Evolutionary conservation across 805 yeast species (phyloP), one percentile per base, ranked within the genome.

Genomic region (Myxozyma mucilagina): DNA sequence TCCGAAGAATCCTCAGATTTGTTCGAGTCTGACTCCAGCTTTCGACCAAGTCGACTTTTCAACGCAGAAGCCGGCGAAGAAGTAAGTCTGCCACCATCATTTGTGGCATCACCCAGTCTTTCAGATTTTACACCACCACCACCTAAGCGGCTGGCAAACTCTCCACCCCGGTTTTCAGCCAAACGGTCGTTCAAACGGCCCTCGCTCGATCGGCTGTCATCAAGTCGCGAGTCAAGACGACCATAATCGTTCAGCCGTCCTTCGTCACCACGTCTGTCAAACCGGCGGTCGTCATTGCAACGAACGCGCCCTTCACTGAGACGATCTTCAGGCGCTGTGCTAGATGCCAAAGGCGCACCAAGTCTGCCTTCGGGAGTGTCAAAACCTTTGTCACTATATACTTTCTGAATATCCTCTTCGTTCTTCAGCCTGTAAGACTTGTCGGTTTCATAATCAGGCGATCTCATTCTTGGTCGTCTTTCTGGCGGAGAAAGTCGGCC

Each of bases 401-500:
- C 49, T 9, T 5, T 16, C 35, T 45, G 35, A 20, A 38, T 47
- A 16, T 32, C 38, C 16, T 29, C 38, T 32, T 35, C 51, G 9
- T 35, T 6, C 51, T 29, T 14, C 2, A 16, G 35, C 13, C 51
- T 18, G 18, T 47, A 41, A 7, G 45, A 13, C 16, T 20, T 13
- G 9, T 9, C 45, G n/a, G 35, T 43, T 13, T 36, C 43, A 7
- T 35, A 36, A 5, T 49, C 53, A 36, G 13, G 13, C 16, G 53
- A 35, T 20, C 43, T 36, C 10, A 14, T 24, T 34, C 53, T 35
- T 11, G 53, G 18, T 16, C 43, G 31, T 49, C 53, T 49, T n/a
- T 49, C 53, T 14, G 42, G 52, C 32, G 45, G 45, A 10, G 56
- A 52, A n/a, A 52, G 47, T 10, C 57, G 42, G 18, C 51, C 42